Evolutionary conservation across 805 yeast species (phyloP).

Genomic region (Cyberlindnera saturnus): DNA sequence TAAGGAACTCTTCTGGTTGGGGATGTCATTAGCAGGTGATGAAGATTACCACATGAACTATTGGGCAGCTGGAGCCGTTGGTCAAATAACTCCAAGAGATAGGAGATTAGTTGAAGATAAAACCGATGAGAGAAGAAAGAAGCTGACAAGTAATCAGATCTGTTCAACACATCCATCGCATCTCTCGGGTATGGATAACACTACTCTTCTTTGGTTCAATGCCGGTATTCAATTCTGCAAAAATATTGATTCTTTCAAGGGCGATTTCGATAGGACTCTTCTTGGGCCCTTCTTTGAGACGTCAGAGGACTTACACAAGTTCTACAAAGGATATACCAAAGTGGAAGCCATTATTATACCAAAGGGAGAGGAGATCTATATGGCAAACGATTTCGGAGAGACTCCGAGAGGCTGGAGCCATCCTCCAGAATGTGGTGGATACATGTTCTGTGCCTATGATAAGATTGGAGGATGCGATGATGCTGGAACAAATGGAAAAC

Average conservation of each 20-base stretch:
- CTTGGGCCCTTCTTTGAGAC: no score
- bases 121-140: constrained; percentile 11
- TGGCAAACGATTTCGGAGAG: no score
- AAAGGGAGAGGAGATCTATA: no score
- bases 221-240: constrained; percentile 51
- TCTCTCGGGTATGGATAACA: constrained; percentile 39
- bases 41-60: constrained; percentile 46
- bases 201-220: constrained; percentile 51
- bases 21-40: constrained; percentile 48
- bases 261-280: no score
- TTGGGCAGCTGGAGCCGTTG: constrained; percentile 51
- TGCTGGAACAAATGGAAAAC: no score
- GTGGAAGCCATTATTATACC: no score
- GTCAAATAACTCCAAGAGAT: constrained; percentile 30
- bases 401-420: no score
- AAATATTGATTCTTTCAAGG: neutral
- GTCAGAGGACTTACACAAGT: no score
- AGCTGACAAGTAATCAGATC: constrained; percentile 32
- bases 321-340: no score
- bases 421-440: no score
- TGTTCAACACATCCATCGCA: constrained; percentile 61
- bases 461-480: no score
- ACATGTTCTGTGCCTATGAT: no score
- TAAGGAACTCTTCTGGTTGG: constrained; percentile 63
- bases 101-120: constrained; percentile 13